Conservation (phyloP, 2,329 filamentous ascomycete species). For the Pseudophaeomoniella oleicola region DNA sequence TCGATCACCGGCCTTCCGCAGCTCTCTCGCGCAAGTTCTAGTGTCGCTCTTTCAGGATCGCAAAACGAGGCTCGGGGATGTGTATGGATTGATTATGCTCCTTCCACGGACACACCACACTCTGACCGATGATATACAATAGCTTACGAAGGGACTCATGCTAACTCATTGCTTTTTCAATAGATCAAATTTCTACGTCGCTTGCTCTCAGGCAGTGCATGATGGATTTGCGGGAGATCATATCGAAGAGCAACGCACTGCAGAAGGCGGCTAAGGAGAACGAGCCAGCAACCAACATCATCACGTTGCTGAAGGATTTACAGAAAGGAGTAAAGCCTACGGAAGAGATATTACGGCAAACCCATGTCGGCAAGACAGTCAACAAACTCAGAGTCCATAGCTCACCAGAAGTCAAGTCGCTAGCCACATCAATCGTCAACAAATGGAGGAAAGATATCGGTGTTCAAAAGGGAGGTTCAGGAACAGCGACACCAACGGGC, state of each 20-base stretch:
- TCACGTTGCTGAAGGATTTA: constrained; percentile 61
- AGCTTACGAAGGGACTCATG: too few relatives aligned
- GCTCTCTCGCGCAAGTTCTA: too few relatives aligned
- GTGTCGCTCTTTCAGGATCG: too few relatives aligned
- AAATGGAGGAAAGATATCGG: constrained; percentile 79
- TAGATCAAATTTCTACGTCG: too few relatives aligned
- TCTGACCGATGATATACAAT: too few relatives aligned
- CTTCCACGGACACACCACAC: too few relatives aligned
- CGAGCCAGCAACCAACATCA: constrained; percentile 57
- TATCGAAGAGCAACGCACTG: constrained; percentile 61
- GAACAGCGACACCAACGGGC: constrained; percentile 17
- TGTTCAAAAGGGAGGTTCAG: constrained; percentile 20
- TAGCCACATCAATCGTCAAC: constrained; percentile 68
- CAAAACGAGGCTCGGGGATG: too few relatives aligned
- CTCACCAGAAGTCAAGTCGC: constrained; percentile 53
- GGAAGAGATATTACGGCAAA: constrained; percentile 79
- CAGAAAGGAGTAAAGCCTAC: constrained; percentile 70
- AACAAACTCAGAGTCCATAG: constrained; percentile 76
- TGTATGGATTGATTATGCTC: too few relatives aligned
- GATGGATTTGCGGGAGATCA: constrained; percentile 75
- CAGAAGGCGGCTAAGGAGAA: constrained; percentile 63
- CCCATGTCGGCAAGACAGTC: constrained; percentile 80
- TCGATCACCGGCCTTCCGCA: too few relatives aligned
- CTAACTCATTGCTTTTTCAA: too few relatives aligned
- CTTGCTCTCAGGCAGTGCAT: too few relatives aligned